Evolutionary conservation across 2,329 filamentous ascomycete genomes (phyloP).

Genomic region (Apiospora hydei): DNA sequence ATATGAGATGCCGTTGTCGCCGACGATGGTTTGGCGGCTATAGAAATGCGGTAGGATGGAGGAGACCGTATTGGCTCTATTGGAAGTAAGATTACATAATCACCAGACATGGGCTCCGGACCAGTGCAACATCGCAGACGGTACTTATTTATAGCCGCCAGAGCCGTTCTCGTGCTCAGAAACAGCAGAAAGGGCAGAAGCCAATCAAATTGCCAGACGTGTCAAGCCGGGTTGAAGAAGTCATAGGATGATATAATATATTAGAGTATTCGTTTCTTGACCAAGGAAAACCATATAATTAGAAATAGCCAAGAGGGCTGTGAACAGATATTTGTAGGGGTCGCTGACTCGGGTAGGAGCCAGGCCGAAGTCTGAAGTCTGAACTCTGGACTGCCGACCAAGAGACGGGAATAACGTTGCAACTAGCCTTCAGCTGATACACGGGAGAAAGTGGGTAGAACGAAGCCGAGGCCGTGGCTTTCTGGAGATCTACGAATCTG

Average conservation of each 20-base stretch:
- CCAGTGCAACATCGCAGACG: background rate
- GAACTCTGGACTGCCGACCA: background rate
- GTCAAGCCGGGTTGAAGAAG: background rate
- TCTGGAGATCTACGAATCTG: slow-evolving; percentile 3
- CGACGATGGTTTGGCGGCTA: background rate
- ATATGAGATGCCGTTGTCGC: background rate
- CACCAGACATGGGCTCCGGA: background rate
- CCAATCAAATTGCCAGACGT: background rate
- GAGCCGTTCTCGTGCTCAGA: background rate
- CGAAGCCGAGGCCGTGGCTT: slow-evolving; percentile 1
- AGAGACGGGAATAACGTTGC: background rate
- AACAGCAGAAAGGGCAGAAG: background rate
- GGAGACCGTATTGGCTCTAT: background rate
- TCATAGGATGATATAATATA: background rate
- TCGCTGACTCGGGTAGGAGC: background rate
- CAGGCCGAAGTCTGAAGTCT: slow-evolving; percentile 5
- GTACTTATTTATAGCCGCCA: background rate
- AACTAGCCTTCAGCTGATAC: slow-evolving; percentile 8
- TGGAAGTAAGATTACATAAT: background rate
- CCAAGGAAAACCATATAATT: background rate
- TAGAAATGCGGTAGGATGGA: background rate
- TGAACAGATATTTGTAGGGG: background rate
- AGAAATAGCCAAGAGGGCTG: background rate
- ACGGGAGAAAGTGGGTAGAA: slow-evolving; percentile 15
- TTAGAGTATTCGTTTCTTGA: background rate